A percentile compares a stretch with the other conserved stretches of the same genome.
phyloP scores from a whole-genome alignment of 129 eudicot genomes.

The Pulicaria dysenterica region DNA sequence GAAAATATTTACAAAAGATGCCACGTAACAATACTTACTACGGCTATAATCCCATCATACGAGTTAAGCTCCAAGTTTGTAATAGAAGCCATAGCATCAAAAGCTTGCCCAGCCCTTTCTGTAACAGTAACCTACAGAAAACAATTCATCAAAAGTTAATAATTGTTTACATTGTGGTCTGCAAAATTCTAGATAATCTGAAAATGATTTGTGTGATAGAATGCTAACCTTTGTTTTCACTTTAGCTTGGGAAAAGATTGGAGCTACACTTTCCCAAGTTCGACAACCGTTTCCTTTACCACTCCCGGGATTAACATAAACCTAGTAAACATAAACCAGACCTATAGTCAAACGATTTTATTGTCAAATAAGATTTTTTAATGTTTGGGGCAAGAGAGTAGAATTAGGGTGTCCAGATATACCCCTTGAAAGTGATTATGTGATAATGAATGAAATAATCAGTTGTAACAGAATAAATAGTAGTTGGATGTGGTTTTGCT shows the following conservation, averaged over 20 bases:
- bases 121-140: slow-evolving; percentile 71
- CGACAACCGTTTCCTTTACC: slow-evolving; percentile 86
- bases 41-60: slow-evolving; percentile 81
- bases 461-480: not conserved
- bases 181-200: not conserved
- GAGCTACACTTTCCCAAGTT: slow-evolving; percentile 83
- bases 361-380: slow-evolving; percentile 5
- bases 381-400: slow-evolving; percentile 9
- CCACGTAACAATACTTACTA: slow-evolving; percentile 55
- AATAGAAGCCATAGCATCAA: slow-evolving; percentile 73
- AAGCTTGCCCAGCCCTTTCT: slow-evolving; percentile 90
- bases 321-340: slow-evolving; percentile 58
- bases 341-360: slow-evolving; percentile 12
- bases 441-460: not conserved
- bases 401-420: not conserved
- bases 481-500: not conserved
- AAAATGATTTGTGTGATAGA: slow-evolving; percentile 5
- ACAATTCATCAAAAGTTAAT: slow-evolving; percentile 12
- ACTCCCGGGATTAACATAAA: slow-evolving; percentile 86
- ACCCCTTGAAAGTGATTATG: not conserved
- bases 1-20: slow-evolving; percentile 6
- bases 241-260: slow-evolving; percentile 76
- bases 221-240: slow-evolving; percentile 74
- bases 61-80: slow-evolving; percentile 62
- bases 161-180: slow-evolving; percentile 14